phyloP scores from a whole-genome alignment of 352 stramenopile genomes.

The Globisporangium spinosum region DNA sequence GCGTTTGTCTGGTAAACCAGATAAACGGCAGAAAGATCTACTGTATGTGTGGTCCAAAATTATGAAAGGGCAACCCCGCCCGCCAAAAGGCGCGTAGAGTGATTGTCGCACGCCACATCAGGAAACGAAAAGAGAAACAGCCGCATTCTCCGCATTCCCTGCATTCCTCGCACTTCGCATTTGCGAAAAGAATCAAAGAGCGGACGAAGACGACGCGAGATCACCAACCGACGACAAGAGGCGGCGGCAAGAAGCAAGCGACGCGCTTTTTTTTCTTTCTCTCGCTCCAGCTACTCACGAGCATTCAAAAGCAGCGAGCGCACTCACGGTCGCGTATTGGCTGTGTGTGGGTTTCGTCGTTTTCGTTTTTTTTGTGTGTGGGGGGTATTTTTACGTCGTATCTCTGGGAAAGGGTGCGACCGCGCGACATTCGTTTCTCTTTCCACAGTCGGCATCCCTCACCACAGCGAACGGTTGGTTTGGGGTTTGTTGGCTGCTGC shows the following conservation, averaged over 20 bases:
- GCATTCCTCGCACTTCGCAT: background rate
- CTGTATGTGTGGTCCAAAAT: background rate
- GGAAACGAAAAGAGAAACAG: background rate
- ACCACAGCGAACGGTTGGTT: background rate
- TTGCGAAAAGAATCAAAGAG: background rate
- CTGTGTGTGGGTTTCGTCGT: constrained; percentile 4
- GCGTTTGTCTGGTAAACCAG: background rate
- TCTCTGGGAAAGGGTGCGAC: constrained; percentile 4
- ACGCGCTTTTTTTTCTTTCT: background rate
- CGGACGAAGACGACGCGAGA: background rate
- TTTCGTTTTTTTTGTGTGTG: background rate
- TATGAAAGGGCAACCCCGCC: background rate
- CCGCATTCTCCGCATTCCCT: too few relatives aligned
- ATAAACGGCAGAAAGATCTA: background rate
- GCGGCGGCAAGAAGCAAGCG: background rate
- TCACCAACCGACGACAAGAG: too few relatives aligned
- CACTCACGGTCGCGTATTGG: background rate
- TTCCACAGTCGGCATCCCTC: background rate
- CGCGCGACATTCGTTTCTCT: constrained; percentile 7
- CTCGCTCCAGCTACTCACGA: background rate
- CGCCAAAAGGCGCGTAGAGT: background rate
- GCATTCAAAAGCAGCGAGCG: background rate
- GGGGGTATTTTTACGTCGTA: constrained; percentile 5
- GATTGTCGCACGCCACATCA: background rate
- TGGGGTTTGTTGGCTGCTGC: background rate